Percentiles rank a stretch among this genome's conserved stretches.
Evolutionary conservation across 2,329 filamentous ascomycete genomes (phyloP).

Genomic region (Celoporthe dispersa): DNA sequence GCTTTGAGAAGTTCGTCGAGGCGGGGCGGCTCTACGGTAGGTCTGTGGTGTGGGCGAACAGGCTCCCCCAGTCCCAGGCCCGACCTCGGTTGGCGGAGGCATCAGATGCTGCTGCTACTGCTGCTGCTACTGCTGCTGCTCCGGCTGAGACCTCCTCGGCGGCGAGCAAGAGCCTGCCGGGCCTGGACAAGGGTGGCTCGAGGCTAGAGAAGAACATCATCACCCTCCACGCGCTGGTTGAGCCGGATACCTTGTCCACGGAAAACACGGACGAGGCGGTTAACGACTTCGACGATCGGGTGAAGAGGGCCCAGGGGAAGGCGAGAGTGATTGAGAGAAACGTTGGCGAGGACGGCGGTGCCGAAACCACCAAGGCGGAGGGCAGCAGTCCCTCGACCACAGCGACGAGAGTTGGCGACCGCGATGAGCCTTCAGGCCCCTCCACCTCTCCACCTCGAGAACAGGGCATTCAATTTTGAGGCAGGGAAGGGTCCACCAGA

Average conservation of each 20-base stretch:
- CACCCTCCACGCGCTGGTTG: slow-evolving; percentile 75
- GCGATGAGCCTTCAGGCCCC: neutral
- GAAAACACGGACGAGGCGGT: slow-evolving; percentile 88
- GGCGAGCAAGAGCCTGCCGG: slow-evolving; percentile 37
- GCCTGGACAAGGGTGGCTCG: slow-evolving; percentile 44
- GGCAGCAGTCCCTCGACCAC: neutral
- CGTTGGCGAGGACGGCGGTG: slow-evolving; percentile 44
- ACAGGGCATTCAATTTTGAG: neutral
- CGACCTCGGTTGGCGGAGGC: slow-evolving; percentile 18
- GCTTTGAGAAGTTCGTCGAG: slow-evolving; percentile 88
- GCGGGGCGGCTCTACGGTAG: slow-evolving; percentile 79
- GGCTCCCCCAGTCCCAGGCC: slow-evolving; percentile 50
- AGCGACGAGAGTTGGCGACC: neutral
- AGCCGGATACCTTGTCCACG: slow-evolving; percentile 76
- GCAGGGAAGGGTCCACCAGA: neutral
- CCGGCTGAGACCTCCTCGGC: neutral
- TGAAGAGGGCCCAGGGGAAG: slow-evolving; percentile 84
- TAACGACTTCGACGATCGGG: slow-evolving; percentile 85
- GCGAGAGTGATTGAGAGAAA: slow-evolving; percentile 83
- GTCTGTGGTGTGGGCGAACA: slow-evolving; percentile 81
- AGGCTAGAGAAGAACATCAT: slow-evolving; percentile 78
- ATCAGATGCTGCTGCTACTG: slow-evolving; percentile 1
- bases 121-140: neutral
- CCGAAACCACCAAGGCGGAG: neutral
- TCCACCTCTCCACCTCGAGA: neutral